Evolutionary conservation across 2,329 filamentous ascomycete genomes (phyloP), one percentile per base, ranked within the genome.

Genomic region (Waltergamsia citrina): DNA sequence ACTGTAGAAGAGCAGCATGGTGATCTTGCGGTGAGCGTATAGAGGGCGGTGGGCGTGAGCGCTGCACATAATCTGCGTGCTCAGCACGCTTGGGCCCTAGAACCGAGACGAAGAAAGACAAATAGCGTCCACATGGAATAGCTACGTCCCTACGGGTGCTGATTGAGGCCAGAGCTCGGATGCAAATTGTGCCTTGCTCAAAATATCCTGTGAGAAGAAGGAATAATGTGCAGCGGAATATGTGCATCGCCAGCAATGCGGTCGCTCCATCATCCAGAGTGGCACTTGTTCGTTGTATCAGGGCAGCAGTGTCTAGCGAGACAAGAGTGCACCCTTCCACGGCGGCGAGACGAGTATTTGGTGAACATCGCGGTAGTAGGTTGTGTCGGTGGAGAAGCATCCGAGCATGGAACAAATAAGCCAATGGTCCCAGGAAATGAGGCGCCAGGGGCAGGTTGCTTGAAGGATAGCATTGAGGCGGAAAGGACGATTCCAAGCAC

Each of bases 371-470:
- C 0, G 87, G 83, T 0, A 78, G 79, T 7, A 96, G 67, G 49
- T 96, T 95, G 48, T 94, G 87, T 27, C 92, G 77, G 56, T 94
- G 85, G 7, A 98, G 71, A 24, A 92, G 67, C 20, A 95, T 71
- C n/a, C 86, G 81, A 12, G 82, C 80, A 39, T 85, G 84, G 40
- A 94, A 80, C 7, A 96, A 71, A 48, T 85, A 80, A 21, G 84
- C 71, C 7, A 93, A 66, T 0, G 87, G 83, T 18, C 78, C 74
- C 11, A 96, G 65, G 26, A 81, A 77, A 34, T 79, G 71, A 7
- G 85, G 78, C 38, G 92, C 80, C 27, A 95, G 66, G 7, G 77
- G 68, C 7, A 77, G 71, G 20, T 72, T 67, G 40, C 78, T 80
- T 12, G 71, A 64, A 3, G 80, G 71, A 38, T 85, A 79, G 50